Evolutionary conservation across 1,284 basidiomycete species (phyloP), one percentile per base, ranked within the genome.

Genomic region (Fomitopsis schrenkii): DNA sequence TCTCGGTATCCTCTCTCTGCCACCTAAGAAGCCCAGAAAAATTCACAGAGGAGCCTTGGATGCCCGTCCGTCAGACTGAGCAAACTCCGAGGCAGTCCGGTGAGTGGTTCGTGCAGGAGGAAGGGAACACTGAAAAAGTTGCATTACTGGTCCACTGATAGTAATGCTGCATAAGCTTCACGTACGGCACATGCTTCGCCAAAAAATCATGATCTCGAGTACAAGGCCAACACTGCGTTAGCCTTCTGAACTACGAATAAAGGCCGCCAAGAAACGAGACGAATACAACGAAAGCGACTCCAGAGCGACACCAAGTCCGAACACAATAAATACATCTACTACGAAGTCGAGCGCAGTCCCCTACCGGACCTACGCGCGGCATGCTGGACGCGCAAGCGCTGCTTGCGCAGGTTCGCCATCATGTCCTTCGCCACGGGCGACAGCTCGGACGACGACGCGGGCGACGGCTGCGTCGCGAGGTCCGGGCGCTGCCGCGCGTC

Each of bases 381-480:
- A 62, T 56, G 22, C 64, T 84, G 77, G 14, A 78, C 80, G 48
- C 76, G 76, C 73, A 75, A 77, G 58, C 85, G 78, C 69, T 86
- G 81, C 64, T 83, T 77, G 62, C 89, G 76, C 54, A 87, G 70
- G 67, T 84, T 80, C 60, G 76, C 74, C 90, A 91, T 91, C 68
- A 91, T 79, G 68, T 87, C 80, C 65, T 79, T 79, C 8, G 80
- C 85, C 40, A 86, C 72, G 12, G 87, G 87, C 26, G 89, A 91
- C 55, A 91, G 74, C 65, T 91, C 90, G 14, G 87, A 82, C 3
- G 88, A 90, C 30, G 83, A 86, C n/a, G 84, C 81, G n/a, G 88
- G 85, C 4, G 86, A 88, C 3, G 85, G 80, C 26, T 63, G 67
- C 8, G 64, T 58, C 12, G 58, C 61, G n/a, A 57, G 42, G 3